Base-by-base conservation (phyloP, 805 yeast genomes). In the Yamadazyma tumulicola region DNA sequence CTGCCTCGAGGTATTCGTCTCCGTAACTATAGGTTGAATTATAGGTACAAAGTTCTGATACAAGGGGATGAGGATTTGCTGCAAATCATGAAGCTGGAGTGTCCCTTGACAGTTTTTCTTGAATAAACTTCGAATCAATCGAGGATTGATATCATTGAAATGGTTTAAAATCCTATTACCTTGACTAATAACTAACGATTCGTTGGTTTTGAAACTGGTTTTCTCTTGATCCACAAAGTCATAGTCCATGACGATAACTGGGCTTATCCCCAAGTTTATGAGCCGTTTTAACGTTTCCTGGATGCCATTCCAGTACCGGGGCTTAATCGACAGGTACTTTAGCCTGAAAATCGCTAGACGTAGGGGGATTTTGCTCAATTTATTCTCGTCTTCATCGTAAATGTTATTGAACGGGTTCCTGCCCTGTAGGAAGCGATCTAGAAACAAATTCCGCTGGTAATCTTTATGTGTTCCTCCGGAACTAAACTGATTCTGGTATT, bases 211-310 rank as follows among this genome's bases (percentile, higher is more conserved):
- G 46, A 61, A 66, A 8, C 51, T 41, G 6, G 5, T 12, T n/a
- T n/a, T n/a, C 10, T 6, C n/a, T 7, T 41, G 47, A 3, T 43
- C 35, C n/a, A 48, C 44, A 35, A 42, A 49, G 41, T 54, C 64
- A 39, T 47, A 57, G 63, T 80, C 88, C 19, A 84, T 47, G 2
- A 86, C 61, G 22, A 86, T 67, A 0, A 88, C 60, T 0, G 96
- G 95, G 10, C 82, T 75, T 1, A 84, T 75, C 0, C 97, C 97
- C 11, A 84, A 57, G 34, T 71, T 67, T 10, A 68, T 60, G 51
- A 82, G 61, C 35, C 81, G 61, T 19, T 67, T 60, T 32, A 83
- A 55, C 0, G 86, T 79, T 24, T 69, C 67, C 3, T 79, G 75
- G 11, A 83, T 71, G 0, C 79, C 77, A 13, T 42, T 42, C 51